Evolutionary conservation across 306 rosid genomes (phyloP).

Genomic region (Trichosanthes truncata): DNA sequence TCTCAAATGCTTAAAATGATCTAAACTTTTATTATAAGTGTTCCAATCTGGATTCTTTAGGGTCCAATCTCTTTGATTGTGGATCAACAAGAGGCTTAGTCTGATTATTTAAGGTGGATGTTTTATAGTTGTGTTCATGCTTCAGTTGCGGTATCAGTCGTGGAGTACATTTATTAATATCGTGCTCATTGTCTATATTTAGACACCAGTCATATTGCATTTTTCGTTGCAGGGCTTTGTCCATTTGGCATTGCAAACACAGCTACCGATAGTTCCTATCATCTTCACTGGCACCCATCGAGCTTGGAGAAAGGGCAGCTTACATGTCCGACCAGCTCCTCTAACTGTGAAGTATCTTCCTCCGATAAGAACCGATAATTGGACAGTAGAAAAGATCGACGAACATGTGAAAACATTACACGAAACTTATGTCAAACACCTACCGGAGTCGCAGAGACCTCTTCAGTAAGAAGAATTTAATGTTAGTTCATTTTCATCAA

Average conservation of each 20-base stretch:
- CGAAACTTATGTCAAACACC: conserved; percentile 30
- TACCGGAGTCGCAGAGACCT: conserved; percentile 45
- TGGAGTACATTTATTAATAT: not conserved
- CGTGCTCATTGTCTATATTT: not conserved
- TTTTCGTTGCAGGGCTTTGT: conserved; percentile 44
- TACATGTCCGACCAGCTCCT: conserved; percentile 41
- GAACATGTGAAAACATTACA: conserved; percentile 29
- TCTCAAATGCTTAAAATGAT: not conserved
- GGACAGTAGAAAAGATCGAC: conserved; percentile 40
- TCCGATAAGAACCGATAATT: conserved; percentile 37
- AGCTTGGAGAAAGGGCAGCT: conserved; percentile 59
- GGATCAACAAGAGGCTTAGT: not conserved
- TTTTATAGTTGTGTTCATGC: not conserved
- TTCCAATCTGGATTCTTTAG: not conserved
- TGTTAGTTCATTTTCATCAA: conserved; percentile 9
- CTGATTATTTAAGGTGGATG: not conserved
- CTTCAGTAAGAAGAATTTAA: conserved; percentile 8
- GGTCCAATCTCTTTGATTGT: not conserved
- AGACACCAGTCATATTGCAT: not conserved
- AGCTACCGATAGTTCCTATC: conserved; percentile 52
- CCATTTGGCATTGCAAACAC: conserved; percentile 53
- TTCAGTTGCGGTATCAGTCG: not conserved
- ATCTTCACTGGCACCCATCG: conserved; percentile 46
- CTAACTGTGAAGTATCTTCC: conserved; percentile 39
- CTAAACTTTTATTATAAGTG: not conserved